Base-by-base conservation (phyloP, 1,284 basidiomycete species). In the Anthracocystis setariae region DNA sequence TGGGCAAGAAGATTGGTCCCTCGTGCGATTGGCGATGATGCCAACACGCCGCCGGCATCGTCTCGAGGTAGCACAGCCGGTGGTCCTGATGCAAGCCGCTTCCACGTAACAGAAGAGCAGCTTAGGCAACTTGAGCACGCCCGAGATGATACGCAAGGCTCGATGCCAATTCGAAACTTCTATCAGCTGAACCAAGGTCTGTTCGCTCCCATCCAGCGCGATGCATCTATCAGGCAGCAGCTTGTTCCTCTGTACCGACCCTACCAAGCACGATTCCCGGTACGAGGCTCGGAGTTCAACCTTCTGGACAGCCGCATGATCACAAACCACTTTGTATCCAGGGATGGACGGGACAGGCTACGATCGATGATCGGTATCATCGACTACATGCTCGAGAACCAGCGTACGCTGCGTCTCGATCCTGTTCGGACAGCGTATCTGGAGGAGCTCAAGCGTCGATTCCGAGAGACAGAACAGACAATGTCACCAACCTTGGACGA, bases 311-410 rank as follows among this genome's bases (percentile, higher is more conserved):
- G 2, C 0, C n/a, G 21, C 2, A 3, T 24, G 8, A 3, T 49
- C 7, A 5, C 15, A 0, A 10, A 21, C 3, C 32, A 49, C n/a
- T 32, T 45, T 21, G 17, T 46, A 20, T 13, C 21, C 18, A 27
- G 43, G 9, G 8, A 27, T 7, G 59, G 51, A 24, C 51, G 59
- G 23, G 24, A 62, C 25, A 46, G 59, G 1, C 54, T 62, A 18
- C 25, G 27, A 2, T 23, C 44, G 15, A 62, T 62, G 27, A 17
- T 18, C 20, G 51, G 46, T 17, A 42, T 62, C 32, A 12, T 62
- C 9, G 42, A 24, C 3, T 32, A 46, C 27, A 13, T 62, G 32
- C 5, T 62, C 8, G 51, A 37, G 10, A 13, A 55, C 24, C 46
- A 37, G 13, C 21, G 24, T 3, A 40, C 8, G 5, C 23, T 62